Evolutionary conservation across 2,329 filamentous ascomycete genomes (phyloP).

Genomic region (Claviceps sp.): DNA sequence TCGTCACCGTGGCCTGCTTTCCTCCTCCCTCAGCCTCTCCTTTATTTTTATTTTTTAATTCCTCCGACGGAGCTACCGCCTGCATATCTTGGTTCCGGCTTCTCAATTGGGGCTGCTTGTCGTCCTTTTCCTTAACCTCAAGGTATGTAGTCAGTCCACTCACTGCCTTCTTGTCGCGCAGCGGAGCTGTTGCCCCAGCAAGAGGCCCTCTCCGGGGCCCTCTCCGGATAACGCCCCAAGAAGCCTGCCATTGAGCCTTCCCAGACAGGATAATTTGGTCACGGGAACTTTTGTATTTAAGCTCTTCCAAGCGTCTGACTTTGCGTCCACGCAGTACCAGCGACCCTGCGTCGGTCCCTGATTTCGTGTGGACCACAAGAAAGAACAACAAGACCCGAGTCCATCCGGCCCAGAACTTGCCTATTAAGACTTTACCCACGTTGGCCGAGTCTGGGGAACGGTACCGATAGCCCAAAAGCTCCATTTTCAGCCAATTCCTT

Average conservation of each 20-base stretch:
- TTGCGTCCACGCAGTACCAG: slow-evolving; percentile 13
- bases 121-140: not conserved
- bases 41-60: slow-evolving; percentile 1
- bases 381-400: not conserved
- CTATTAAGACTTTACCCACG: slow-evolving; percentile 11
- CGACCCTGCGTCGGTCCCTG: not conserved
- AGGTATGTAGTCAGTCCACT: not conserved
- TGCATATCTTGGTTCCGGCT: slow-evolving; percentile 30
- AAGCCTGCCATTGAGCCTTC: slow-evolving; percentile 20
- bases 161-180: slow-evolving; percentile 5
- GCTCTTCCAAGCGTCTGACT: slow-evolving; percentile 21
- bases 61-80: slow-evolving; percentile 33
- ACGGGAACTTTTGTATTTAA: slow-evolving; percentile 27
- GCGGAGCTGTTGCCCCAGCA: slow-evolving; percentile 8
- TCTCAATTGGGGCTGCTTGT: not conserved
- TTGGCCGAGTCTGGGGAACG: slow-evolving; percentile 11
- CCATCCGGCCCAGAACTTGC: slow-evolving; percentile 6
- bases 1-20: not conserved
- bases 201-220: slow-evolving; percentile 11
- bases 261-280: slow-evolving; percentile 23
- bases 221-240: slow-evolving; percentile 8
- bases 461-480: slow-evolving; percentile 8
- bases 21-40: not conserved
- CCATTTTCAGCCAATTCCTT: not conserved
- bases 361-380: slow-evolving; percentile 1